Base-by-base conservation (phyloP, 2,329 filamentous ascomycete species). In the Cladophialophora yegresii region DNA sequence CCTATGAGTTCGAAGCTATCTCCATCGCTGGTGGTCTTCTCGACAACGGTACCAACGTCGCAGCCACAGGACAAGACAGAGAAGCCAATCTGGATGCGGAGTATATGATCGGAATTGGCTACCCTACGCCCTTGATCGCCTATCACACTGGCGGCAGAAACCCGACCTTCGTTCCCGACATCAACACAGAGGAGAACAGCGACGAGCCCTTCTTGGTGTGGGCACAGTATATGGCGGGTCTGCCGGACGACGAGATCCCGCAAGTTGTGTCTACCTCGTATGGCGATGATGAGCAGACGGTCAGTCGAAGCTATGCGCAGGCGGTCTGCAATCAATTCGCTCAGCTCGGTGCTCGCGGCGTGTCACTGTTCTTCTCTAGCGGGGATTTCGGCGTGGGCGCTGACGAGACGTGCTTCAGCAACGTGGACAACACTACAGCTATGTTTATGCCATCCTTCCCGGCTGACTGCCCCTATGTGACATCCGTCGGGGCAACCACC, bases 251-350 rank as follows among this genome's bases (percentile, higher is more conserved):
- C 0, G 62, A 67, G 23, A 77, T 90, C 1, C 87, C 88, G 0
- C 82, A 86, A 61, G 83, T 87, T 13, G 82, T 90, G 71, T 84
- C 81, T 60, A 86, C 84, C 16, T 89, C 86, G 0, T 90, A 90
- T 72, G 87, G 85, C 54, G 87, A 89, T 64, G 82, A 85, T 58
- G 88, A 90, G 75, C 84, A 88, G 70, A 82, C 84, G 5, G 79
- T 90, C 0, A 87, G 87, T 0, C 72, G 77, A 2, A 81, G 83
- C 9, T 90, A 89, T 71, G 84, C 85, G n/a, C 77, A 79, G 54
- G 81, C 82, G 56, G 85, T 65, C 26, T 90, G 89, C 75, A 82
- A 82, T 36, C 78, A 86, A 51, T 86, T 88, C 65, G 85, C 84
- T 4, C 85, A 88, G 67, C 82, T 91, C 3, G 87, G 87, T 26